These are phyloP conservation scores for Monosporascus sp. DNA, from an alignment of 2,329 filamentous ascomycete species.

Conservation along the genomic window DNA sequence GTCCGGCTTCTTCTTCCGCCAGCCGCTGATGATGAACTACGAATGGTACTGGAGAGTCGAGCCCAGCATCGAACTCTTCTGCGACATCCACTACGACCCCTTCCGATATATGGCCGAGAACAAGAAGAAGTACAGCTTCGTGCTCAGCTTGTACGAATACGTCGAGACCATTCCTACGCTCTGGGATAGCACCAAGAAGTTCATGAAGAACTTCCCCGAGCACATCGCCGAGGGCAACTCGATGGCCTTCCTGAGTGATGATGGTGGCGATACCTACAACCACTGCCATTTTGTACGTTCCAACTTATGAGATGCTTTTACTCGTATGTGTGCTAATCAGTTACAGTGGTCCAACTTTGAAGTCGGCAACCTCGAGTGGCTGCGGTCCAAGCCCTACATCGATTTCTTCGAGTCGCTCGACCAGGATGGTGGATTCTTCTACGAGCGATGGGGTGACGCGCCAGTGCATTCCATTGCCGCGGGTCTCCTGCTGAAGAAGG, in stretches of 20 bases:
- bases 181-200: conserved; percentile 93
- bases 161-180: conserved; percentile 92
- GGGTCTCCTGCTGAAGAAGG: conserved; percentile 78
- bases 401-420: conserved; percentile 91
- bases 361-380: conserved; percentile 88
- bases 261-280: conserved; percentile 89
- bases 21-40: conserved; percentile 88
- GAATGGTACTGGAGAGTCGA: conserved; percentile 99
- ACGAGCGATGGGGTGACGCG: conserved; percentile 96
- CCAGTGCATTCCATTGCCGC: conserved; percentile 98
- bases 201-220: conserved; percentile 85
- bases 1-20: conserved; percentile 98
- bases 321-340: conserved; percentile 19
- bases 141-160: conserved; percentile 93
- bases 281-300: conserved; percentile 87
- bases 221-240: conserved; percentile 80
- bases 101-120: conserved; percentile 96
- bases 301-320: not conserved
- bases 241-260: conserved; percentile 86
- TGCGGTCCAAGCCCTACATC: conserved; percentile 79
- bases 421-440: conserved; percentile 93
- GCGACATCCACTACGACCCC: conserved; percentile 90
- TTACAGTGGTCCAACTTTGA: conserved; percentile 96
- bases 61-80: conserved; percentile 93
- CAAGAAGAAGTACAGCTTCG: conserved; percentile 97